Percentiles rank a stretch among this genome's conserved stretches.
Evolutionary conservation across 2,329 filamentous ascomycete species (phyloP).

Genomic region (Exophiala spinifera): DNA sequence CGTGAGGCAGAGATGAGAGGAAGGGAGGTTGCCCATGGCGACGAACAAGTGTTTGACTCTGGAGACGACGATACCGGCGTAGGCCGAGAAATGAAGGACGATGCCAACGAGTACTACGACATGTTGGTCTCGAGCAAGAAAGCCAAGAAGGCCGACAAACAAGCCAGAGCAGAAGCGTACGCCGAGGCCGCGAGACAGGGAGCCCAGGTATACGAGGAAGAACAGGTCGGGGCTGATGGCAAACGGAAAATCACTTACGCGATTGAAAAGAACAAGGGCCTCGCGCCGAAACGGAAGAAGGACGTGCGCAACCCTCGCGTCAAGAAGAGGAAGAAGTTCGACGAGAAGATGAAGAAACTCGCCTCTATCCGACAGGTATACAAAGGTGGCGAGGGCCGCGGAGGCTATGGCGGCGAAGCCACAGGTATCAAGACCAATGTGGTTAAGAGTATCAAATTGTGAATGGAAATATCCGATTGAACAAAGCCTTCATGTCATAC

Average conservation of each 20-base stretch:
- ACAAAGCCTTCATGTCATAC: neutral
- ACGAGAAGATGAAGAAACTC: conserved; percentile 96
- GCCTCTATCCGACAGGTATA: conserved; percentile 80
- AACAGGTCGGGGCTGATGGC: conserved; percentile 73
- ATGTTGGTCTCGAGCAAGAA: conserved; percentile 65
- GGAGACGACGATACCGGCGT: conserved; percentile 58
- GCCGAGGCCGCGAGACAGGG: conserved; percentile 54
- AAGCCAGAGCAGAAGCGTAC: conserved; percentile 59
- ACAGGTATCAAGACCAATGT: conserved; percentile 94
- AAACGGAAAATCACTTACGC: conserved; percentile 90
- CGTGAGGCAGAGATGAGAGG: conserved; percentile 84
- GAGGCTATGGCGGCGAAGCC: conserved; percentile 85
- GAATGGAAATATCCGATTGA: conserved; percentile 31
- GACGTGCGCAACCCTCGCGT: conserved; percentile 91
- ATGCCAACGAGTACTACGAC: conserved; percentile 67
- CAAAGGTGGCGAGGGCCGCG: conserved; percentile 77
- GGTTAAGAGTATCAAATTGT: conserved; percentile 91
- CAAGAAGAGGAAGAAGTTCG: conserved; percentile 96
- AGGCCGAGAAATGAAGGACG: conserved; percentile 54
- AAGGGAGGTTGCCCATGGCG: conserved; percentile 52
- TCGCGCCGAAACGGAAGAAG: conserved; percentile 87
- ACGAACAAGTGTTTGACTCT: conserved; percentile 63
- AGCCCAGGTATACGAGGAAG: conserved; percentile 61
- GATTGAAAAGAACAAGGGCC: conserved; percentile 96
- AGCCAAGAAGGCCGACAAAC: conserved; percentile 67